A percentile compares a stretch with the other conserved stretches of the same genome.
phyloP scores from a whole-genome alignment of 2,329 filamentous ascomycete genomes.

The Ilyonectria mors-panacis region DNA sequence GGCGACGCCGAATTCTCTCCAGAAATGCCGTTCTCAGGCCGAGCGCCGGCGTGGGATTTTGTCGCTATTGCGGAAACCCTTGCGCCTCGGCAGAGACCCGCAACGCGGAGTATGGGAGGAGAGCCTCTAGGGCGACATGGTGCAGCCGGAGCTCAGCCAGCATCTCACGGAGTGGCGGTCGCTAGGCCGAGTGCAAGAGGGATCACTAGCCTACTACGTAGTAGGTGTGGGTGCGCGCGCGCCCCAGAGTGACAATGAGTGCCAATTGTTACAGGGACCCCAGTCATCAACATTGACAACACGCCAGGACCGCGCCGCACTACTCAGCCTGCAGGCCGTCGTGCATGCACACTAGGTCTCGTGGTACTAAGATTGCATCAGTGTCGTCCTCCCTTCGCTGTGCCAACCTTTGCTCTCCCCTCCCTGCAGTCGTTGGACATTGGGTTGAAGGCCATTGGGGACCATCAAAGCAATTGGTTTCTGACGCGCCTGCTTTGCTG shows the following conservation, averaged over 20 bases:
- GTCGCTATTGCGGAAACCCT: slow-evolving; percentile 29
- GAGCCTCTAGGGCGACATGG: slow-evolving; percentile 23
- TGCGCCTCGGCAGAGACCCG: slow-evolving; percentile 35
- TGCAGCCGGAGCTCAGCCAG: slow-evolving; percentile 36
- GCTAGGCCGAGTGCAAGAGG: slow-evolving; percentile 23
- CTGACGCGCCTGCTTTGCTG: background rate
- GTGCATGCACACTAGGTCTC: slow-evolving; percentile 52
- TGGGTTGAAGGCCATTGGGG: background rate
- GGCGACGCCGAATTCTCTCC: slow-evolving; percentile 27
- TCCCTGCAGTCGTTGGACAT: slow-evolving; percentile 13
- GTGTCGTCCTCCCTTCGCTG: slow-evolving; percentile 29
- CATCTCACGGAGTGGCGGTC: slow-evolving; percentile 35
- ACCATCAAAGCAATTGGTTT: slow-evolving; percentile 2
- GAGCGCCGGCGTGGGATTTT: slow-evolving; percentile 30
- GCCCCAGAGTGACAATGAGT: slow-evolving; percentile 24
- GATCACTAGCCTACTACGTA: slow-evolving; percentile 20
- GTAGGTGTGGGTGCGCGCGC: slow-evolving; percentile 19
- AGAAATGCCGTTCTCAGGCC: slow-evolving; percentile 30
- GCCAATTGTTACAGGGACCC: slow-evolving; percentile 39
- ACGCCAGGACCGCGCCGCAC: slow-evolving; percentile 44
- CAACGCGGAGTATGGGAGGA: slow-evolving; percentile 29
- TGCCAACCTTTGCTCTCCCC: background rate
- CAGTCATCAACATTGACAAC: slow-evolving; percentile 34
- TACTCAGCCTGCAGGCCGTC: slow-evolving; percentile 48
- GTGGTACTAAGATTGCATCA: slow-evolving; percentile 43